A percentile compares a stretch with the other conserved stretches of the same genome.
phyloP scores from a whole-genome alignment of 2,329 filamentous ascomycete genomes.

The Coniochaeta sp. region DNA sequence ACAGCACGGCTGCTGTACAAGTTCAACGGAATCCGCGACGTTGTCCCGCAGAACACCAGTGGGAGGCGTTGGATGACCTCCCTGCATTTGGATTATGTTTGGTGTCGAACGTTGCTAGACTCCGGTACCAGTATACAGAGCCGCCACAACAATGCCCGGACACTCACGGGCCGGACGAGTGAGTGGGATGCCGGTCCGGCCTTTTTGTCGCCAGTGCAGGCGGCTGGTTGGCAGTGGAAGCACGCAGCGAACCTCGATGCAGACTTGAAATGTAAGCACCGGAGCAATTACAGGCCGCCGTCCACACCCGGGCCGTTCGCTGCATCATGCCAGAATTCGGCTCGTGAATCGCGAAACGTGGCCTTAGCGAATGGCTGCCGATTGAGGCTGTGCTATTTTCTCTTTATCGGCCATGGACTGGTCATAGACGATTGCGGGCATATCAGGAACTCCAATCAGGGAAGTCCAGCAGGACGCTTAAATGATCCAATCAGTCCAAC shows the following conservation, averaged over 20 bases:
- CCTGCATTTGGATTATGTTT: not conserved
- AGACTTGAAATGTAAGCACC: not conserved
- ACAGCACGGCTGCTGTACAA: not conserved
- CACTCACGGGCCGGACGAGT: not conserved
- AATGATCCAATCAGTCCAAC: not conserved
- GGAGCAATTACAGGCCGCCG: not conserved
- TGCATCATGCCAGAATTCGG: not conserved
- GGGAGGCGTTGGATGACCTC: not conserved
- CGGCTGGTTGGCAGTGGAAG: not conserved
- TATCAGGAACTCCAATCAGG: not conserved
- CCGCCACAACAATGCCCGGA: not conserved
- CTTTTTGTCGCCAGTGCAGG: not conserved
- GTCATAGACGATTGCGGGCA: not conserved
- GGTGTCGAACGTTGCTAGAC: not conserved
- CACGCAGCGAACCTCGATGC: not conserved
- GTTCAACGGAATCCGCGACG: not conserved
- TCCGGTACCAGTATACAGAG: not conserved
- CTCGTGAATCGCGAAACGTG: not conserved
- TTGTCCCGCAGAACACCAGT: not conserved
- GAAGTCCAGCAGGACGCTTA: not conserved
- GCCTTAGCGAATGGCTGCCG: not conserved
- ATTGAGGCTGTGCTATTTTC: not conserved
- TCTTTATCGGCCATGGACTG: not conserved
- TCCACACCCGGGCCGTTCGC: not conserved
- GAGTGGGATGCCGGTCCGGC: not conserved